Percentiles rank a stretch among this genome's conserved stretches.
Conservation (phyloP, 257 asterid species). For the Anisodus tanguticus region DNA sequence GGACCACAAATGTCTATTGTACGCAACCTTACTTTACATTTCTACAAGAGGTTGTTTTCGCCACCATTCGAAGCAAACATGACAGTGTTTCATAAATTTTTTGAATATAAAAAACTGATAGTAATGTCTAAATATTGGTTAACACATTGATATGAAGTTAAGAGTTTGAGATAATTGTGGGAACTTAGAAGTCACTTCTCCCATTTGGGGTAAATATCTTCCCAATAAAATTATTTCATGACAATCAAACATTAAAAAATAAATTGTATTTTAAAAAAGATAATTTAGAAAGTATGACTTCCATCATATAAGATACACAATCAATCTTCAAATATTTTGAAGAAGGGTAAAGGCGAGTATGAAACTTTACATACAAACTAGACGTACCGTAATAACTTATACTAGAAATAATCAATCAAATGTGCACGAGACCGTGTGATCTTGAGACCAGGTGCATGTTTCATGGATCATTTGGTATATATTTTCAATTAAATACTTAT, state of each 20-base stretch:
- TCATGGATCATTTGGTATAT: slow-evolving; percentile 16
- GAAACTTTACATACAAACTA: slow-evolving; percentile 10
- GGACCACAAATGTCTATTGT: too few species aligned
- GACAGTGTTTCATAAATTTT: not conserved
- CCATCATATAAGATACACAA: not conserved
- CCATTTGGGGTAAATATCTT: too few species aligned
- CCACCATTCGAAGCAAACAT: not conserved
- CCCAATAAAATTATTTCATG: not conserved
- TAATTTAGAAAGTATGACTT: too few species aligned
- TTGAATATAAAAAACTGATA: not conserved
- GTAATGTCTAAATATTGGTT: not conserved
- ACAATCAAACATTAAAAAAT: not conserved
- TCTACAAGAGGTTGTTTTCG: too few species aligned
- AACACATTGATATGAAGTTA: not conserved
- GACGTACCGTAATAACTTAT: not conserved
- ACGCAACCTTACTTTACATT: too few species aligned
- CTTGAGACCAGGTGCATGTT: slow-evolving; percentile 19
- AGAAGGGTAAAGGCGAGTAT: not conserved
- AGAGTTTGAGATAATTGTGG: not conserved
- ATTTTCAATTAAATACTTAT: not conserved
- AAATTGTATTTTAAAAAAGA: not conserved
- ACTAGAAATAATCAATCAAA: not conserved
- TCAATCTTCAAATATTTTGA: not conserved
- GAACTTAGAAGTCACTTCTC: not conserved
- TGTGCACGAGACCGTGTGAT: not conserved